phyloP scores from a whole-genome alignment of 2,329 filamentous ascomycete genomes.

The Tolypocladium guangdongense region DNA sequence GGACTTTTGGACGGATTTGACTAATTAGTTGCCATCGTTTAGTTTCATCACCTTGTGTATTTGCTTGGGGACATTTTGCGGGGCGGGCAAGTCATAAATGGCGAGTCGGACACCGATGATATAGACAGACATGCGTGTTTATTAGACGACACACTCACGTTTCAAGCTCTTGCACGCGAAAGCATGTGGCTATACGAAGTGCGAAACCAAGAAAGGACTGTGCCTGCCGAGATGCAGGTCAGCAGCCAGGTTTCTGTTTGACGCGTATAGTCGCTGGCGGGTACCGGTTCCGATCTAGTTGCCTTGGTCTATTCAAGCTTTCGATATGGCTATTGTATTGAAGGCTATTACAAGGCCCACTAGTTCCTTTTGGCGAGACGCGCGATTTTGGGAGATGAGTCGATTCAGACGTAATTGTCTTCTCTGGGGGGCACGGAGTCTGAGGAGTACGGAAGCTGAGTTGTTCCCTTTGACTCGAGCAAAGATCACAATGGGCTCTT shows the following conservation, averaged over 20 bases:
- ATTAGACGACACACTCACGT: background rate
- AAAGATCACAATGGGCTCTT: background rate
- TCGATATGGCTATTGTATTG: background rate
- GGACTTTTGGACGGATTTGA: slow-evolving; percentile 5
- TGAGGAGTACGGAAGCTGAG: background rate
- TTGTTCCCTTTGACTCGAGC: background rate
- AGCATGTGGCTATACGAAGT: background rate
- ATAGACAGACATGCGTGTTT: background rate
- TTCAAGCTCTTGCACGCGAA: background rate
- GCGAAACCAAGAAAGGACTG: too few relatives aligned
- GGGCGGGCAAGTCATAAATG: background rate
- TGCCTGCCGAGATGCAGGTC: background rate
- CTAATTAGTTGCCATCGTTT: background rate
- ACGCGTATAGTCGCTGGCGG: background rate
- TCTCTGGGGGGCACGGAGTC: background rate
- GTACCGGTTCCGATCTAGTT: background rate
- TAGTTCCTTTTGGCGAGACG: background rate
- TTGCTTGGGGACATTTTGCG: background rate
- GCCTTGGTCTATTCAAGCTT: background rate
- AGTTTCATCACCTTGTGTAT: background rate
- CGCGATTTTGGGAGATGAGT: background rate
- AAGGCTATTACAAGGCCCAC: background rate
- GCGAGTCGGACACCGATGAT: background rate
- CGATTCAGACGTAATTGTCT: background rate
- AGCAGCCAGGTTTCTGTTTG: background rate